A percentile compares a stretch with the other conserved stretches of the same genome.
phyloP scores from a whole-genome alignment of 2,329 filamentous ascomycete species.

The Thelonectria olida region DNA sequence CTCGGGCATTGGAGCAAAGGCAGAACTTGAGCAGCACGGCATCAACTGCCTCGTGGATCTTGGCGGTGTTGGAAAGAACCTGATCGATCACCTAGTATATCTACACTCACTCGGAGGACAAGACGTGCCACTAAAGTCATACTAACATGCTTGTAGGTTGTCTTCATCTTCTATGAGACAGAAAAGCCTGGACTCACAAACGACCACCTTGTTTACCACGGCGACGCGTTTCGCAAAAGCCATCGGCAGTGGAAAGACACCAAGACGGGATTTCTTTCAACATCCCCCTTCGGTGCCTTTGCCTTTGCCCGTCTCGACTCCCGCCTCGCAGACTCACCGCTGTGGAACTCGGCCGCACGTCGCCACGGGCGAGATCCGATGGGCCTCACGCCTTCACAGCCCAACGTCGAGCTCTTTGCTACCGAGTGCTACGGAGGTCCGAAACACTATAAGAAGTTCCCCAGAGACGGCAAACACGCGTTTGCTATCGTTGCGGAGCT shows the following conservation, averaged over 20 bases:
- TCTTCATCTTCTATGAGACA: conserved; percentile 70
- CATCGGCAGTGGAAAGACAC: conserved; percentile 65
- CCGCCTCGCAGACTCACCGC: conserved; percentile 60
- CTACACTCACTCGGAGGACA: neutral
- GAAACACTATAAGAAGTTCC: conserved; percentile 64
- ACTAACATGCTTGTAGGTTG: conserved; percentile 46
- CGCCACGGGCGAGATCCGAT: conserved; percentile 67
- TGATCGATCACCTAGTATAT: conserved; percentile 55
- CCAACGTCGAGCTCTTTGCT: conserved; percentile 70
- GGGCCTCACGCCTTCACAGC: conserved; percentile 64
- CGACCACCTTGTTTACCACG: conserved; percentile 64
- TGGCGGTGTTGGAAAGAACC: conserved; percentile 60
- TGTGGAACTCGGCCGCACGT: conserved; percentile 62
- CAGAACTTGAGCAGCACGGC: conserved; percentile 51
- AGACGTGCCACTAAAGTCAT: no score
- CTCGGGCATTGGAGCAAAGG: conserved; percentile 59
- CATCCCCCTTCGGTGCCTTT: conserved; percentile 70
- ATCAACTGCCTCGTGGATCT: conserved; percentile 54
- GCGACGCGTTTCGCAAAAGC: conserved; percentile 57
- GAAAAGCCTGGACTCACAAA: conserved; percentile 60
- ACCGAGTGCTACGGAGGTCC: conserved; percentile 70
- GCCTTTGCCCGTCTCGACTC: conserved; percentile 69
- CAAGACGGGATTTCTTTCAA: conserved; percentile 66
- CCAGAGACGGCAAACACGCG: conserved; percentile 61
- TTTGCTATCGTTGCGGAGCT: conserved; percentile 68